Conservation (phyloP, 1,284 basidiomycete genomes). For the Ganoderma boninense region DNA sequence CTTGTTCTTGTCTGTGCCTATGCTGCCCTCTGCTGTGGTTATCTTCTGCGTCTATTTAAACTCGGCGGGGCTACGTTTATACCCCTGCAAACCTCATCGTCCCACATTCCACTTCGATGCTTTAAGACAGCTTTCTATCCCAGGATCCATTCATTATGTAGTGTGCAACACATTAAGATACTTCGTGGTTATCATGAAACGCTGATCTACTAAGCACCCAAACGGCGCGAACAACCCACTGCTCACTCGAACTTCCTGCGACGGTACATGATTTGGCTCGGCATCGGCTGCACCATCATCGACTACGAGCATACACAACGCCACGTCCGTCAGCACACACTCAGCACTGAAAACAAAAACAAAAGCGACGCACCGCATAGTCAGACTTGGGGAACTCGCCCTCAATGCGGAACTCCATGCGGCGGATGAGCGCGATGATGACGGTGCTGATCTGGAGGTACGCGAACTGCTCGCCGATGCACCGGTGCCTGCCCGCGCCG, state of each 20-base stretch:
- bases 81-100: not conserved
- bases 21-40: no score
- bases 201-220: not conserved
- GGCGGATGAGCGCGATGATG: constrained; percentile 81
- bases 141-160: not conserved
- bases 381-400: constrained; percentile 83
- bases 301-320: constrained; percentile 29
- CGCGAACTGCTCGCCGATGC: constrained; percentile 98
- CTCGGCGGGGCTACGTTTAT: not conserved
- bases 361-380: constrained; percentile 77
- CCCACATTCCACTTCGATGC: not conserved
- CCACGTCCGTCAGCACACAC: not conserved
- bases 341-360: not conserved
- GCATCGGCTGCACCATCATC: constrained; percentile 43
- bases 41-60: no score
- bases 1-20: no score
- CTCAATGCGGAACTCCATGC: constrained; percentile 78
- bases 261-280: constrained; percentile 52
- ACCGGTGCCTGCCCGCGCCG: constrained; percentile 94
- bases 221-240: not conserved
- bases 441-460: constrained; percentile 94
- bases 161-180: constrained; percentile 3
- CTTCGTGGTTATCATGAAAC: constrained; percentile 6
- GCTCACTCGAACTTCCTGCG: constrained; percentile 46
- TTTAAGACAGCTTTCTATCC: not conserved